Evolutionary conservation across 192 early-diverging fungal genomes (phyloP).

Genomic region (Coemansia sp.): DNA sequence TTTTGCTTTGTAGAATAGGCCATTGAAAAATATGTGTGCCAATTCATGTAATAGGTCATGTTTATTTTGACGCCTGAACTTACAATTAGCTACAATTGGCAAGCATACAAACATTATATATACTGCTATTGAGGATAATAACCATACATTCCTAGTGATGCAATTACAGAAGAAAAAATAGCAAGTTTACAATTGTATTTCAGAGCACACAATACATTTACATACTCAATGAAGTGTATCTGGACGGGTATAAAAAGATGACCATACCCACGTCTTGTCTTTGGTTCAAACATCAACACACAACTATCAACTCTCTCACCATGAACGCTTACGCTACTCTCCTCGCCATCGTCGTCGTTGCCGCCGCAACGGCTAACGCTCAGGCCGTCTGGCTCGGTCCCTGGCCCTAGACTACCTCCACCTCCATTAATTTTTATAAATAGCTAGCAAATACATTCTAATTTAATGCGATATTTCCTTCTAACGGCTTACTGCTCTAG

Average conservation of each 20-base stretch:
- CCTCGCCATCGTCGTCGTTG: too few relatives aligned
- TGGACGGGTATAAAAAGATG: background rate
- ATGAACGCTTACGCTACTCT: too few relatives aligned
- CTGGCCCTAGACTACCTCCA: background rate
- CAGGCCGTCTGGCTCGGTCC: background rate
- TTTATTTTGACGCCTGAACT: background rate
- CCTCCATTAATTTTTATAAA: background rate
- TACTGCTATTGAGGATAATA: background rate
- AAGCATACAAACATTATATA: background rate
- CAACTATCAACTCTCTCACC: background rate
- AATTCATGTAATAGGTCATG: background rate
- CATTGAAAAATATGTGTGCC: too few relatives aligned
- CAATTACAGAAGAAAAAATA: background rate
- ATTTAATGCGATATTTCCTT: background rate
- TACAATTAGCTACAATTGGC: background rate
- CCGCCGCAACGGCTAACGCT: background rate
- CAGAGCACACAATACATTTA: too few relatives aligned
- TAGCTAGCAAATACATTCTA: background rate
- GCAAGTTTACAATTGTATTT: background rate
- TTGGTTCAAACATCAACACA: background rate
- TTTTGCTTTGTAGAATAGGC: too few relatives aligned
- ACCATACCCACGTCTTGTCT: background rate
- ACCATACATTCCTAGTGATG: background rate
- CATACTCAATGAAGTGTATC: background rate
- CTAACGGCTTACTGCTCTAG: too few relatives aligned